Evolutionary conservation across 805 yeast species (phyloP).

Genomic region (Nematodospora valgi): DNA sequence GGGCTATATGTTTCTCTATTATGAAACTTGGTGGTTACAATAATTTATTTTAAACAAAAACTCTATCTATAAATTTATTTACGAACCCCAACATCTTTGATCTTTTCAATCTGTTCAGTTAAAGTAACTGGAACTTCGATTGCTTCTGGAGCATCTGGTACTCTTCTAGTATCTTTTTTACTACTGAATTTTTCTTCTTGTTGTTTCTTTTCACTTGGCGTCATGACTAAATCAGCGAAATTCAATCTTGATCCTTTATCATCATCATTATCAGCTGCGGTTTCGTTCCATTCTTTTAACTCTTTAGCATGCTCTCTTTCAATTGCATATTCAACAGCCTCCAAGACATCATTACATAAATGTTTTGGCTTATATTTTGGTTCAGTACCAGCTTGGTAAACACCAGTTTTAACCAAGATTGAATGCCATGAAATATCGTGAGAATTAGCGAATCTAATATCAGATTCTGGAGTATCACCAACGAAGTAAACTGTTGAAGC

Average conservation of each 20-base stretch:
- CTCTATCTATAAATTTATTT: conserved; percentile 5
- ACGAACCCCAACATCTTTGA: conserved; percentile 29
- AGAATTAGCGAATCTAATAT: conserved; percentile 81
- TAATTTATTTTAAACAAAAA: no score
- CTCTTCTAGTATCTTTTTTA: conserved; percentile 10
- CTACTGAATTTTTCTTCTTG: conserved; percentile 10
- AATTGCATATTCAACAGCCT: conserved; percentile 79
- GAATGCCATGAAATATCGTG: conserved; percentile 85
- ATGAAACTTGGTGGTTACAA: no score
- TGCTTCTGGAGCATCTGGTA: conserved; percentile 38
- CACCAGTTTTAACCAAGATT: conserved; percentile 83
- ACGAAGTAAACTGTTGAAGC: conserved; percentile 85
- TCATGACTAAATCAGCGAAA: conserved; percentile 45
- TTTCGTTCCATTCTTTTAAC: conserved; percentile 68
- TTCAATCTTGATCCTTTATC: conserved; percentile 33
- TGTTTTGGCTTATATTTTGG: conserved; percentile 81
- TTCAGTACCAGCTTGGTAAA: conserved; percentile 72
- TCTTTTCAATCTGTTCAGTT: conserved; percentile 39
- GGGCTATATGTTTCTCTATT: no score
- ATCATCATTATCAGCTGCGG: conserved; percentile 32
- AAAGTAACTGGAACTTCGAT: conserved; percentile 50
- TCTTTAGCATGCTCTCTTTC: conserved; percentile 76
- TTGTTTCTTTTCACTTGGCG: conserved; percentile 31
- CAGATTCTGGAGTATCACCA: conserved; percentile 89
- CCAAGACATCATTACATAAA: conserved; percentile 68